phyloP scores from a whole-genome alignment of 768 basidiomycete species.

The Candolleomyces eurysporus region DNA sequence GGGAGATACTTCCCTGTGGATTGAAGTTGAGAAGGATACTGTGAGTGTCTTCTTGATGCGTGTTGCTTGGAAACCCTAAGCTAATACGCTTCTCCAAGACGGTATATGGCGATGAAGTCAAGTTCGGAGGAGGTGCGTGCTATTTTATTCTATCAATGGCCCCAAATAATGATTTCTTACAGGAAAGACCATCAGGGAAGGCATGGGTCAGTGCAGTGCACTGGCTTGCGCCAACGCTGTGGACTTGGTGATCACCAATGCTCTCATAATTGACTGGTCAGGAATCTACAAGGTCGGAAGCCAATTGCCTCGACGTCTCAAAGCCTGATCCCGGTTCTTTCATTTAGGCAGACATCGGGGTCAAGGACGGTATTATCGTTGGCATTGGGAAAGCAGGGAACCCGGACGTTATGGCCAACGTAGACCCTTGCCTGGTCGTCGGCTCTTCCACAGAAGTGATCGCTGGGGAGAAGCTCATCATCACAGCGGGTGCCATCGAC shows the following conservation, averaged over 20 bases:
- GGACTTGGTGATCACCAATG: constrained; percentile 95
- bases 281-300: constrained; percentile 87
- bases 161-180: not conserved
- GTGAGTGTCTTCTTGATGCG: constrained; percentile 33
- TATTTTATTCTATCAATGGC: not conserved
- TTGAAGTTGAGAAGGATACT: constrained; percentile 86
- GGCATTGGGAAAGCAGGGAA: constrained; percentile 98
- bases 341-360: constrained; percentile 89
- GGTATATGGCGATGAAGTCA: constrained; percentile 93
- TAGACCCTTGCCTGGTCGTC: constrained; percentile 70
- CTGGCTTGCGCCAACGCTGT: constrained; percentile 64
- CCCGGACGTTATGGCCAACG: constrained; percentile 85
- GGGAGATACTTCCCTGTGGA: constrained; percentile 88
- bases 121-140: constrained; percentile 86
- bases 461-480: constrained; percentile 90
- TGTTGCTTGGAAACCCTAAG: not conserved
- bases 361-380: constrained; percentile 76
- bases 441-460: constrained; percentile 94
- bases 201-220: constrained; percentile 92
- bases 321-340: not conserved
- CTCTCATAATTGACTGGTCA: constrained; percentile 90
- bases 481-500: constrained; percentile 93
- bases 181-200: constrained; percentile 95
- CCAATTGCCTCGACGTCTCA: not conserved
- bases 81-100: constrained; percentile 43